phyloP scores from a whole-genome alignment of 352 stramenopile species.

The Phytophthora pini region DNA sequence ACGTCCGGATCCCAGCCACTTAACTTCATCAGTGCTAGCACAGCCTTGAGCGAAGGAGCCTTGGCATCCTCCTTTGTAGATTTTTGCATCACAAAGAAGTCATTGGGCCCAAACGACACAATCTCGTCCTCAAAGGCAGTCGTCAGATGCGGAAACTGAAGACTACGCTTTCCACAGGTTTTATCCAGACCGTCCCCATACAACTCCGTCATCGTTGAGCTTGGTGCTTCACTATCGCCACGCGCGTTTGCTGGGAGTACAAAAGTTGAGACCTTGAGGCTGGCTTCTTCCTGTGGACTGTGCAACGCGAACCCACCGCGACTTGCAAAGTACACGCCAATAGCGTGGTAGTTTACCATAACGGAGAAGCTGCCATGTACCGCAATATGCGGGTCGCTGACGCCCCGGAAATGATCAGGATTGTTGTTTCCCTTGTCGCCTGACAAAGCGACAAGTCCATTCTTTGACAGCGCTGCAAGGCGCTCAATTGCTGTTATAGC shows the following conservation, averaged over 20 bases:
- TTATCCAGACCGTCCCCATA: constrained; percentile 66
- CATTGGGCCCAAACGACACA: constrained; percentile 92
- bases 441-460: constrained; percentile 84
- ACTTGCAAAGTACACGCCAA: constrained; percentile 92
- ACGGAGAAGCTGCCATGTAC: constrained; percentile 96
- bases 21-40: constrained; percentile 92
- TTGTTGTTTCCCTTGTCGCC: constrained; percentile 96
- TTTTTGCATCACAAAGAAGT: constrained; percentile 96
- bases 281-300: constrained; percentile 93
- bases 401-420: constrained; percentile 90
- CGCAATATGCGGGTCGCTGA: constrained; percentile 95
- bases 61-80: constrained; percentile 84
- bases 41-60: constrained; percentile 82
- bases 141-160: constrained; percentile 68
- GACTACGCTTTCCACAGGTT: constrained; percentile 66
- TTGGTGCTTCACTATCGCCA: constrained; percentile 13
- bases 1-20: constrained; percentile 94
- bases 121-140: constrained; percentile 89
- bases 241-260: constrained; percentile 59
- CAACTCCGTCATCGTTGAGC: constrained; percentile 41
- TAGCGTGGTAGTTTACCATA: constrained; percentile 97
- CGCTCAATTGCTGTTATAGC: constrained; percentile 83
- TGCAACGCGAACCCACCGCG: constrained; percentile 93
- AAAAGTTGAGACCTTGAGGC: constrained; percentile 91
- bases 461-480: constrained; percentile 61